These are phyloP conservation scores for Cunninghamia lanceolata DNA, from an alignment of 75 land plant genomes.

Conservation along the genomic window DNA sequence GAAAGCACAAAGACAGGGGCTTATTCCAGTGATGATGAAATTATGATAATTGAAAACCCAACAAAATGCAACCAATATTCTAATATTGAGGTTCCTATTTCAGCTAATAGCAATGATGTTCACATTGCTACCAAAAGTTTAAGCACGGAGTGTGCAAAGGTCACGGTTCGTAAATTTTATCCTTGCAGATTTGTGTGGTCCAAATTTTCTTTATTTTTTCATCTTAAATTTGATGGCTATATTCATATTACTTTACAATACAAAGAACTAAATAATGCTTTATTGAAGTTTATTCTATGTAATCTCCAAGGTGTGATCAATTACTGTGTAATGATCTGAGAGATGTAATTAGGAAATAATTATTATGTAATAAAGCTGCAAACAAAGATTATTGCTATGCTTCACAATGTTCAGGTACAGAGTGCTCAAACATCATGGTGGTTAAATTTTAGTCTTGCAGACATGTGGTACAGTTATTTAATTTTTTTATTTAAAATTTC, in stretches of 20 bases:
- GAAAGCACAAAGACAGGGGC: not conserved
- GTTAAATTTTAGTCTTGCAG: too few species aligned
- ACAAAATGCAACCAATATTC: not conserved
- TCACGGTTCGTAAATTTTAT: slow-evolving; percentile 5
- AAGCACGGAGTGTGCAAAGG: not conserved
- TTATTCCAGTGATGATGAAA: slow-evolving; percentile 5
- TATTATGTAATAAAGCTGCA: not conserved
- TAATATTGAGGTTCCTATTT: not conserved
- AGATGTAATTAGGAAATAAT: not conserved
- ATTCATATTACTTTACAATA: not conserved
- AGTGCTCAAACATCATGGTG: too few species aligned
- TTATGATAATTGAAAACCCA: slow-evolving; percentile 11
- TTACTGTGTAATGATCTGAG: not conserved
- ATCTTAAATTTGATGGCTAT: not conserved
- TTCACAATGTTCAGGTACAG: not conserved
- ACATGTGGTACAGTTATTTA: too few species aligned
- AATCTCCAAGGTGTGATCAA: not conserved
- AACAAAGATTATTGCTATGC: not conserved
- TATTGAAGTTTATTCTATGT: not conserved
- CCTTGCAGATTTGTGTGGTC: not conserved
- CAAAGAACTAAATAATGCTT: not conserved
- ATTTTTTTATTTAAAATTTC: too few species aligned
- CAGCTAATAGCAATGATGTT: not conserved
- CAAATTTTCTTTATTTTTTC: not conserved
- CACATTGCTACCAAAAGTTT: slow-evolving; percentile 1